Base-by-base conservation (phyloP, 805 yeast species). In the Zygoascus flipseniorum region DNA sequence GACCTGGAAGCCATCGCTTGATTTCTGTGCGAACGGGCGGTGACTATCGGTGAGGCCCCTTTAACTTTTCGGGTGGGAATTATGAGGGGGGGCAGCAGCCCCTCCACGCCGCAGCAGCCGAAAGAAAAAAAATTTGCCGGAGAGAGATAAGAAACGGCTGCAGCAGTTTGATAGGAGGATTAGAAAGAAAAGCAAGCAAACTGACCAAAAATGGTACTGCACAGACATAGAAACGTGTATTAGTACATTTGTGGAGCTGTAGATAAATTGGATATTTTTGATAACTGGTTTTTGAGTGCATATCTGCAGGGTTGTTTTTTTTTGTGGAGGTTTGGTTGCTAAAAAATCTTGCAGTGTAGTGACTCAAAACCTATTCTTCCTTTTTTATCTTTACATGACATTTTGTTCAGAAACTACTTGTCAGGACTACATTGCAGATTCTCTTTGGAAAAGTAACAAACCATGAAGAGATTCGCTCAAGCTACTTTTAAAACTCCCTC, bases 371-470 rank as follows among this genome's bases (percentile, higher is more conserved):
- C 18, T 51, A 26, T 47, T 41, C 39, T 42, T 42, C 28, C 41
- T 23, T 13, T 16, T 39, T 31, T 50, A 14, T 5, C 31, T 35
- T 43, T 41, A 48, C 50, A 47, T 43, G 48, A 42, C 28, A 51
- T 56, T 48, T 54, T 53, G 26, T 19, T 37, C 51, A 31, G 16
- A 5, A 10, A 14, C 44, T 8, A 48, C 51, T 14, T 8, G 23
- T 43, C 46, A 58, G 55, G 65, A 61, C 60, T 61, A 61, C 46
- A 48, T 61, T 19, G 59, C 65, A 48, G 65, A 76, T 67, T 79
- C 76, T 69, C 71, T 77, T 66, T 76, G 80, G 80, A 76, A 76
- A 64, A 42, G 44, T 19, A 18, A 19, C 44, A 11, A 42, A 11
- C 44, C 11, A 42, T 42, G 26, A 42, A 42, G 44, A 42, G 44